These are phyloP conservation scores for Jasminum sambac DNA, from an alignment of 257 asterid species.

Conservation along the genomic window DNA sequence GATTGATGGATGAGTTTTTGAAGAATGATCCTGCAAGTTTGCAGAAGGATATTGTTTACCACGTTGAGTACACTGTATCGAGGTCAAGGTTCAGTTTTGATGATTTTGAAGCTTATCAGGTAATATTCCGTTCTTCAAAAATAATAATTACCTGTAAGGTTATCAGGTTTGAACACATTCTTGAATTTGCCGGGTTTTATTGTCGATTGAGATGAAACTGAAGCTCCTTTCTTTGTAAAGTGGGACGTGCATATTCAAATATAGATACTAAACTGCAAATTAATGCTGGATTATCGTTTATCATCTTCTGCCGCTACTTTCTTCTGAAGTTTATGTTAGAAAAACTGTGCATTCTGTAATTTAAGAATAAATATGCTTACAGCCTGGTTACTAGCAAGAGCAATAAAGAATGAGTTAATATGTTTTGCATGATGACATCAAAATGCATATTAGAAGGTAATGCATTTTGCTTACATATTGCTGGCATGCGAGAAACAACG, in stretches of 20 bases:
- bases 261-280: neutral
- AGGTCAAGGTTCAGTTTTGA: constrained; percentile 56
- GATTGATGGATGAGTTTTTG: constrained; percentile 45
- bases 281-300: neutral
- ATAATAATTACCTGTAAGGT: neutral
- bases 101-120: constrained; percentile 61
- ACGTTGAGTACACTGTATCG: constrained; percentile 53
- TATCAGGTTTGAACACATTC: too few relatives aligned
- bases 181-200: neutral
- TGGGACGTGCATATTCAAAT: neutral
- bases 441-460: neutral
- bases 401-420: neutral
- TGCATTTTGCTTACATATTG: neutral
- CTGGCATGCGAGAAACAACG: neutral
- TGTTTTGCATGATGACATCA: neutral
- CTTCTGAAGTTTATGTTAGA: neutral
- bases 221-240: neutral
- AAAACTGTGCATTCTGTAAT: neutral
- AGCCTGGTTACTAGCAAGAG: neutral
- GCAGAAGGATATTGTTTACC: constrained; percentile 52
- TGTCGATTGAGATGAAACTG: neutral
- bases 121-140: constrained; percentile 16
- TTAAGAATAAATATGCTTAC: neutral
- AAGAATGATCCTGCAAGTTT: constrained; percentile 45
- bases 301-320: neutral